Conservation (phyloP, 768 basidiomycete genomes). For the Butyriboletus loyo region DNA sequence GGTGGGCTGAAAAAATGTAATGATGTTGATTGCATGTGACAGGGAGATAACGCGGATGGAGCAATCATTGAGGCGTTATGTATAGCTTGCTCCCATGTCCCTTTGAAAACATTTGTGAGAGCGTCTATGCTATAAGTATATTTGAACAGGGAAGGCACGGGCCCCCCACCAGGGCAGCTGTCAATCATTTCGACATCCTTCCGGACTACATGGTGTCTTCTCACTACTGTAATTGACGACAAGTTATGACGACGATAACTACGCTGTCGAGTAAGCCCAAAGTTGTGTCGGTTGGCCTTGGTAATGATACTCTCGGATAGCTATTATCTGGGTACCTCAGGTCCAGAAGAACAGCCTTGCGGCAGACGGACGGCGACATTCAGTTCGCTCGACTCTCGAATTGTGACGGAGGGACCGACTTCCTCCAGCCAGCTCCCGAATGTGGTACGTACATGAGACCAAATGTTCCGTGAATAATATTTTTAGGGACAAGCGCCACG, state of each 20-base stretch:
- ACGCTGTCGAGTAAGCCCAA: conserved; percentile 17
- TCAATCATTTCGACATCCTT: neutral
- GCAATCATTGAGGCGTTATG: too few species aligned
- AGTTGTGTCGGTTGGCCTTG: neutral
- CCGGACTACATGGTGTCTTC: conserved; percentile 17
- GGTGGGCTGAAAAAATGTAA: neutral
- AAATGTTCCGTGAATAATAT: neutral
- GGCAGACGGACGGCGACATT: conserved; percentile 36
- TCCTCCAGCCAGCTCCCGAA: neutral
- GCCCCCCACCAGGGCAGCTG: neutral
- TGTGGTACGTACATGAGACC: conserved; percentile 7
- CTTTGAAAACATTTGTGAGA: neutral
- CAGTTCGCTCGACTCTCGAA: conserved; percentile 1
- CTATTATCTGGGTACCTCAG: conserved; percentile 40
- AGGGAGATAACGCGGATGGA: neutral
- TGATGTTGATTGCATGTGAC: neutral
- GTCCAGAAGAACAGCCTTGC: conserved; percentile 35
- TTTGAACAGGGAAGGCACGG: neutral
- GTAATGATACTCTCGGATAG: conserved; percentile 13
- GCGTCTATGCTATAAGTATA: neutral
- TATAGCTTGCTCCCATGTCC: too few species aligned
- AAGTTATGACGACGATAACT: conserved; percentile 21
- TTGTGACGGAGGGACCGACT: neutral
- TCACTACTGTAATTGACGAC: conserved; percentile 26
- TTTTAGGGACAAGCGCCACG: conserved; percentile 1